phyloP scores from a whole-genome alignment of 192 early-diverging fungal species.

The Rhizophagus clarus region DNA sequence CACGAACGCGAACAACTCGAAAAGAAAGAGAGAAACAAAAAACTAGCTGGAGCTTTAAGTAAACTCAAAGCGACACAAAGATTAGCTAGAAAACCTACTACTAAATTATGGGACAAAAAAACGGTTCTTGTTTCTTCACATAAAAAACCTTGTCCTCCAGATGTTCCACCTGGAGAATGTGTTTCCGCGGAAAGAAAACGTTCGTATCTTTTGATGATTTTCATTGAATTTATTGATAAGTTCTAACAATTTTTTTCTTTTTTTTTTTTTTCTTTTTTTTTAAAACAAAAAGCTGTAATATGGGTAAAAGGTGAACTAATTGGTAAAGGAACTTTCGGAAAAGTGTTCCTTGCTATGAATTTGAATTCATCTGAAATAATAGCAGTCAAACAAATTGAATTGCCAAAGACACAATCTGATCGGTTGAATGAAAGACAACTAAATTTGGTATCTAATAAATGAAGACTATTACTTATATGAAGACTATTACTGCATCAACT shows the following conservation, averaged over 20 bases:
- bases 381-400: conserved; percentile 81
- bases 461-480: neutral
- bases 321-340: conserved; percentile 83
- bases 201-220: neutral
- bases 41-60: conserved; percentile 36
- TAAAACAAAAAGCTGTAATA: conserved; percentile 53
- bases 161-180: neutral
- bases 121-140: conserved; percentile 30
- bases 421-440: conserved; percentile 44
- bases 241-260: neutral
- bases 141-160: neutral
- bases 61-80: conserved; percentile 41
- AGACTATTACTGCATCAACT: neutral
- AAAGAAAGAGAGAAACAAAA: conserved; percentile 5
- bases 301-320: conserved; percentile 80
- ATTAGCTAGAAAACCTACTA: conserved; percentile 44
- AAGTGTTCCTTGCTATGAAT: conserved; percentile 77
- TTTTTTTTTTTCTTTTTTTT: conserved; percentile 36
- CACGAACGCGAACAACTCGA: conserved; percentile 39
- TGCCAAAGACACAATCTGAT: conserved; percentile 57
- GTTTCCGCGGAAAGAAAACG: conserved; percentile 3
- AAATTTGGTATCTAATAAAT: conserved; percentile 33
- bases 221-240: no score
- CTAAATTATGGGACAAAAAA: conserved; percentile 56
- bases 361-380: conserved; percentile 74